Conservation (phyloP, 495 filamentous ascomycete genomes). For the Letharia columbiana region DNA sequence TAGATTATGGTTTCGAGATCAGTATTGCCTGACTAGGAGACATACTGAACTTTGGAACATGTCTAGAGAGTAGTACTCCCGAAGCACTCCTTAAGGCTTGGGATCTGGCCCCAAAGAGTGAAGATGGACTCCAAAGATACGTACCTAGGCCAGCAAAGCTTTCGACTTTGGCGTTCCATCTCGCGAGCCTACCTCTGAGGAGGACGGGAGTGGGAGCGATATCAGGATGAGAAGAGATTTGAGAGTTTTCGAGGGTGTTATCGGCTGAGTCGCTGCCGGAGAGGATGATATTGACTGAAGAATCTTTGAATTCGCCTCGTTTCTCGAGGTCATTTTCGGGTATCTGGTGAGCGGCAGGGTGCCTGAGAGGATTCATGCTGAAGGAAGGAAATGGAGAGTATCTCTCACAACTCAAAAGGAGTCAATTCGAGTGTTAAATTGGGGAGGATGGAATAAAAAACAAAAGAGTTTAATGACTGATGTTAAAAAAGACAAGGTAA, state of each 20-base stretch:
- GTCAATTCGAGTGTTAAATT: neutral
- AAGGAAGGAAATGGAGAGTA: neutral
- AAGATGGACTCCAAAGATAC: neutral
- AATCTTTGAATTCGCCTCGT: constrained; percentile 11
- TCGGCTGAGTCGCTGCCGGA: constrained; percentile 15
- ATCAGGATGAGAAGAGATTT: neutral
- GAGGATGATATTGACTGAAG: constrained; percentile 4
- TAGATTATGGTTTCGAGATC: neutral
- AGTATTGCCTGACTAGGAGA: neutral
- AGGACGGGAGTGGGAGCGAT: constrained; percentile 27
- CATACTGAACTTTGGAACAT: neutral
- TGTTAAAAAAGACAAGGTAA: neutral
- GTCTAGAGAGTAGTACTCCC: neutral
- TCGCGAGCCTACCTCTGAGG: constrained; percentile 16
- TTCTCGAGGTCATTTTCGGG: constrained; percentile 24
- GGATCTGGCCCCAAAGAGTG: neutral
- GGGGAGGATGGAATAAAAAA: neutral
- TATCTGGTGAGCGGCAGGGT: constrained; percentile 16
- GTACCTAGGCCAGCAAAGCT: constrained; percentile 16
- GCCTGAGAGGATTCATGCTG: constrained; percentile 13
- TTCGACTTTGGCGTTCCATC: constrained; percentile 19
- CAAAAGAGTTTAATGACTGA: neutral
- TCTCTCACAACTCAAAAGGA: neutral
- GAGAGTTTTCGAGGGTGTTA: neutral
- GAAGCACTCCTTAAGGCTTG: neutral